Base-by-base conservation (phyloP, 495 filamentous ascomycete genomes). In the Daldinia bambusicola region DNA sequence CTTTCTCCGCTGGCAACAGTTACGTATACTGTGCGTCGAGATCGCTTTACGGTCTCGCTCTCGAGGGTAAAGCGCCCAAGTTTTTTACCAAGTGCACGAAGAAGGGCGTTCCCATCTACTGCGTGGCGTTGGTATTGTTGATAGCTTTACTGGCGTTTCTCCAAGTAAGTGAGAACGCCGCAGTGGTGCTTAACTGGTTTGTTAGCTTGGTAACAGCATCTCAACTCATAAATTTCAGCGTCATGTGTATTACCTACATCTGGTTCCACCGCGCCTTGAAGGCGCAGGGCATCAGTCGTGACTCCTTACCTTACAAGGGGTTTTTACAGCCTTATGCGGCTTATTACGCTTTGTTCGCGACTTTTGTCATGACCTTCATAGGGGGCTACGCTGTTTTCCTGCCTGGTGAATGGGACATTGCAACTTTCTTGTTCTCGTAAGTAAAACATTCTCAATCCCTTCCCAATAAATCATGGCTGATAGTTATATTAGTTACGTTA, bases 361-460 rank as follows among this genome's bases (percentile, higher is more conserved):
- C 85, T 1, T 87, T 86, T 34, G 69, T 90, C 65, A 94, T 94
- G 90, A 84, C 88, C 7, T 90, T 94, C 70, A 85, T 93, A 7
- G 85, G 89, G 3, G 92, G 92, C 0, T 95, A 93, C 68, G 85
- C 85, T 0, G 91, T 93, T 10, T 95, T 95, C 72, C 74, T 93
- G 43, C 87, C 87, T 0, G 90, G 89, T 1, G 82, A 87, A 1
- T 94, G 92, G 92, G 83, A 90, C 55, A 70, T 94, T 10, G 82
- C 91, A 1, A 91, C 86, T 0, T 94, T 95, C 69, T 78, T 94
- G 32, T 94, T 94, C 78, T 91, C 89, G 76, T 93, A 71, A 82
- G 85, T 82, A 8, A 38, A 32, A 13, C 10, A 34, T 38, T 63
- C 26, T 55, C 30, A 2, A 61, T 48, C 20, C 30, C 34, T 10